Evolutionary conservation across 1,284 basidiomycete genomes (phyloP), one percentile per base, ranked within the genome.

Genomic region (Naganishia albida): DNA sequence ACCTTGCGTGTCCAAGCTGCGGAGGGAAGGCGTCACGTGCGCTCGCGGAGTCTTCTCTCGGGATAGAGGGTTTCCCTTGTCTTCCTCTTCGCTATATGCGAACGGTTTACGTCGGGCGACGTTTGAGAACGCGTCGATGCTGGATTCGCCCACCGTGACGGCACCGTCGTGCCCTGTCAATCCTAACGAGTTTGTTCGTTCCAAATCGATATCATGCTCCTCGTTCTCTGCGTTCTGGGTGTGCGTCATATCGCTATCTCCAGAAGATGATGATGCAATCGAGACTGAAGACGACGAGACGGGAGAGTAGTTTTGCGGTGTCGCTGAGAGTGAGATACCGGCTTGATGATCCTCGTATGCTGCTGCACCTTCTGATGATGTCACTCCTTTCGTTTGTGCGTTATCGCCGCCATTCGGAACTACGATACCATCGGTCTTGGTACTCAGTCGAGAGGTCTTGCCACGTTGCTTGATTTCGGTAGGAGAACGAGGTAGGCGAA

Each of bases 401-500:
- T 23, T 20, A 2, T 60, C 23, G 10, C 15, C 18, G 25, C 12
- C n/a, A 7, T 18, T 10, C 38, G 40, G n/a, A 15, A 16, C 34
- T 10, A 42, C 38, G 18, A 60, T 16, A 1, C 13, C 57, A 15
- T 50, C 46, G 15, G 40, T 44, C n/a, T 46, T 38, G 20, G 7
- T 12, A 28, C 18, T 34, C 20, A 18, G 26, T 12, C 30, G 38
- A 25, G 38, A 39, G 23, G 44, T 23, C 16, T 60, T 60, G 25
- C 43, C 46, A 26, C 46, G 46, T 10, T 13, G 25, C 43, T 50
- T 54, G 12, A 20, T 34, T 16, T 38, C 46, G 25, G 38, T 34
- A 38, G 57, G 38, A 25, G 57, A 50, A 42, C 57, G 57, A 28
- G 57, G 48, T 25, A 60, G 57, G n/a, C 57, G 57, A 34, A 60